Base-by-base conservation (phyloP, 2,329 filamentous ascomycete genomes). In the Chrysosporium keratinophilum region DNA sequence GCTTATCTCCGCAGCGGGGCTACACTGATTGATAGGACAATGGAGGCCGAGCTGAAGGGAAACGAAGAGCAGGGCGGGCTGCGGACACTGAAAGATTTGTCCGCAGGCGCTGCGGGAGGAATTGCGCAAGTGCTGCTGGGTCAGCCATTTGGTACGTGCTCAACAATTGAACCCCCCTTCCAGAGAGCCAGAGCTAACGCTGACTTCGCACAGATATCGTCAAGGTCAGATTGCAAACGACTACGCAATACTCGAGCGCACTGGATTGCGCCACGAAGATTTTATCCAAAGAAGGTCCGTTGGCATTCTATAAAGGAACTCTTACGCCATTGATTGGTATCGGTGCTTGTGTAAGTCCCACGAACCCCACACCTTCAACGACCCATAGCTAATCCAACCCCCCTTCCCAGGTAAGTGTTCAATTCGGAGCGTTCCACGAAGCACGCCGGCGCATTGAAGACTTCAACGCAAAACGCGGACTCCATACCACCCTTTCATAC, bases 281-380 rank as follows among this genome's bases (percentile, higher is more conserved):
- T 74, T 88, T 88, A 72, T 83, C 81, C 64, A 84, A 88, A 65
- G 93, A 98, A 71, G 93, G 93, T 1, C 78, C 89, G 1, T 74
- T 87, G 11, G 93, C 93, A 54, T 98, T 98, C 76, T 98, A 98
- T 81, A 98, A 98, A 74, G 93, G 93, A 64, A 97, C 93, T 0
- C 77, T 98, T 54, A 97, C 93, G 4, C 93, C 93, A 0, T 78
- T 98, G 54, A 81, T 98, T 54, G 93, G 93, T 61, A 97, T 98
- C 66, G 93, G 93, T 62, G 93, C 93, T 62, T 98, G 93, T 69
- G 90, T 93, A 67, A 66, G 73, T 67, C 10, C 11, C 43, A 4
- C 15, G 6, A 14, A 9, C 19, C 23, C 17, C 19, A 14, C 15
- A 17, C 19, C n/a, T 19, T 6, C 48, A 20, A 3, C 20, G 11